A percentile compares a stretch with the other conserved stretches of the same genome.
Evolutionary conservation across 2,329 filamentous ascomycete genomes (phyloP).

Genomic region (Scedosporium apiospermum): DNA sequence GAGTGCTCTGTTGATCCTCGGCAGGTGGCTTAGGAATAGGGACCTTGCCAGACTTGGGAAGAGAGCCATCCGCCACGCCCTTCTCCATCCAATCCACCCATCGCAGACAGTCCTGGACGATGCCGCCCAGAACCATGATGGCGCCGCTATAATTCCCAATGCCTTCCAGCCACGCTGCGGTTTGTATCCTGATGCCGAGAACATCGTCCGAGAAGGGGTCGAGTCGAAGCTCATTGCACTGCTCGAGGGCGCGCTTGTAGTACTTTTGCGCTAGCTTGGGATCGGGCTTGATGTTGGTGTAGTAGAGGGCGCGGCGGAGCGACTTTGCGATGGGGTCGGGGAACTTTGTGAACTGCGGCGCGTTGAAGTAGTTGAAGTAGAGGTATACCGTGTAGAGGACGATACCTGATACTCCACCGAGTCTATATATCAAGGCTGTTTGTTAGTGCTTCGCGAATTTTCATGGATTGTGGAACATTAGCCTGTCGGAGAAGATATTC

Average conservation of each 20-base stretch:
- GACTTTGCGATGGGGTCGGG: constrained; percentile 67
- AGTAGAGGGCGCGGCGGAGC: constrained; percentile 78
- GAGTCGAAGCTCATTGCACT: constrained; percentile 64
- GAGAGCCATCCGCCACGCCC: constrained; percentile 34
- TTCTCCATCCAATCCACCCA: constrained; percentile 50
- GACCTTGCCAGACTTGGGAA: constrained; percentile 29
- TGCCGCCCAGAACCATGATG: constrained; percentile 68
- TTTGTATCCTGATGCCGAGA: constrained; percentile 76
- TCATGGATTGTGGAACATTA: too few relatives aligned
- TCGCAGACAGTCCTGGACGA: constrained; percentile 57
- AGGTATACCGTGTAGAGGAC: constrained; percentile 28
- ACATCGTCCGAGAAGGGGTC: constrained; percentile 89
- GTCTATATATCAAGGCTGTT: constrained; percentile 16
- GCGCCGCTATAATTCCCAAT: constrained; percentile 60
- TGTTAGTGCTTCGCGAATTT: too few relatives aligned
- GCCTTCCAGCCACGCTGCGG: constrained; percentile 72
- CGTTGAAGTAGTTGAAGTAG: constrained; percentile 48
- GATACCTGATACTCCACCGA: constrained; percentile 22
- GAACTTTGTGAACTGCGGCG: constrained; percentile 44
- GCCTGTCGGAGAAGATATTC: too few relatives aligned
- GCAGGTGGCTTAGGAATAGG: constrained; percentile 10
- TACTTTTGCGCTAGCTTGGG: constrained; percentile 70
- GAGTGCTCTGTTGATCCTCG: not conserved
- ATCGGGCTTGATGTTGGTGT: constrained; percentile 67
- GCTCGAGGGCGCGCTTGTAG: constrained; percentile 69